A percentile compares a stretch with the other conserved stretches of the same genome.
These are phyloP conservation scores for Trichoderma endophyticum DNA, from an alignment of 2,329 filamentous ascomycete genomes.

Conservation along the genomic window DNA sequence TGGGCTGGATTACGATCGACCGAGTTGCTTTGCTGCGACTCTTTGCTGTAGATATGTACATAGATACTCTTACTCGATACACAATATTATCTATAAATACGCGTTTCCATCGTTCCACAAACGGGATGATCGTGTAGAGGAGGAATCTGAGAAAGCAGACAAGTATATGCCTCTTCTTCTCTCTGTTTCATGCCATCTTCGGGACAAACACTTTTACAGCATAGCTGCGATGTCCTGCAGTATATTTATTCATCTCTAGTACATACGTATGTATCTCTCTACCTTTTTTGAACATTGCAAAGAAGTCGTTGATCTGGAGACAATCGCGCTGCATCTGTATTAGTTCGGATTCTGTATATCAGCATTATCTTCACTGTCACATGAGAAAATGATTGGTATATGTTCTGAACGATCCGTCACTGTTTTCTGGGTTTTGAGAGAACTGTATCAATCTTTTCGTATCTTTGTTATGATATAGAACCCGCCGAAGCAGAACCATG, in stretches of 20 bases:
- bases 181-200: neutral
- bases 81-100: neutral
- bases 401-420: neutral
- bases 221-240: no score
- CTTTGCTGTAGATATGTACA: neutral
- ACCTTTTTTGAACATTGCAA: no score
- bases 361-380: neutral
- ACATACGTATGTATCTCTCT: fast-evolving
- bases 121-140: neutral
- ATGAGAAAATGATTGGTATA: no score
- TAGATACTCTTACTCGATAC: neutral
- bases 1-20: neutral
- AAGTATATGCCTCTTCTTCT: neutral
- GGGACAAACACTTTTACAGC: neutral
- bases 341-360: neutral
- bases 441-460: neutral
- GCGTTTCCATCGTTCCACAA: neutral
- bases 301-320: no score
- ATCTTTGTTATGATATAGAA: neutral
- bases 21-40: neutral
- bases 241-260: no score
- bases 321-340: neutral
- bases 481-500: no score
- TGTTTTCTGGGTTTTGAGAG: neutral
- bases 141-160: neutral